Conservation (phyloP, 2,329 filamentous ascomycete genomes). For the Metarhizium anisopliae region DNA sequence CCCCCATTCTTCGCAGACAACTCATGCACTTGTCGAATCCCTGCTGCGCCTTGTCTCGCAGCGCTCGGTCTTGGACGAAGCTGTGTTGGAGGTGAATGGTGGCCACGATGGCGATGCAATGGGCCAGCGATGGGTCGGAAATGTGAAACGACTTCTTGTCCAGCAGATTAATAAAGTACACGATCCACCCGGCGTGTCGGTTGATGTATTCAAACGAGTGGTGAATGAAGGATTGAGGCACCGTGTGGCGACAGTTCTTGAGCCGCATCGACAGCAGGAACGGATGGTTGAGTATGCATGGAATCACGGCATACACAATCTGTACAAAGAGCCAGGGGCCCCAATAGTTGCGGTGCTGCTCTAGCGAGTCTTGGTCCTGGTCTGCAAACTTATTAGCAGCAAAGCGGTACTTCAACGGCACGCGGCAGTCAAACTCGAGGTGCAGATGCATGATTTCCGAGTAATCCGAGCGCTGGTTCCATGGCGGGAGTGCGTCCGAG, state of each 20-base stretch:
- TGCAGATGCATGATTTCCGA: constrained; percentile 38
- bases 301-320: constrained; percentile 42
- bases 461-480: constrained; percentile 43
- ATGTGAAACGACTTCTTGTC: constrained; percentile 32
- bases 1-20: constrained; percentile 15
- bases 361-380: constrained; percentile 29
- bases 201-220: constrained; percentile 42
- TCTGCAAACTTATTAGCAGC: constrained; percentile 37
- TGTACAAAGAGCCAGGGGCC: constrained; percentile 43
- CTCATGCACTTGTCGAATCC: constrained; percentile 19
- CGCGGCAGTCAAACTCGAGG: constrained; percentile 42
- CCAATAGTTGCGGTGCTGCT: constrained; percentile 40
- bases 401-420: constrained; percentile 41
- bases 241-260: constrained; percentile 40
- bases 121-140: constrained; percentile 24
- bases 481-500: constrained; percentile 26
- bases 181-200: constrained; percentile 42
- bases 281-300: constrained; percentile 44
- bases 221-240: constrained; percentile 45
- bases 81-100: constrained; percentile 46
- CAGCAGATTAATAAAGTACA: constrained; percentile 39
- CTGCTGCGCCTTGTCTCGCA: constrained; percentile 14
- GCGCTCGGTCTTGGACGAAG: constrained; percentile 25
- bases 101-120: constrained; percentile 41
- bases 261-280: constrained; percentile 43